Evolutionary conservation across 2,329 filamentous ascomycete genomes (phyloP), one percentile per base, ranked within the genome.

Genomic region (Ramichloridium luteum): DNA sequence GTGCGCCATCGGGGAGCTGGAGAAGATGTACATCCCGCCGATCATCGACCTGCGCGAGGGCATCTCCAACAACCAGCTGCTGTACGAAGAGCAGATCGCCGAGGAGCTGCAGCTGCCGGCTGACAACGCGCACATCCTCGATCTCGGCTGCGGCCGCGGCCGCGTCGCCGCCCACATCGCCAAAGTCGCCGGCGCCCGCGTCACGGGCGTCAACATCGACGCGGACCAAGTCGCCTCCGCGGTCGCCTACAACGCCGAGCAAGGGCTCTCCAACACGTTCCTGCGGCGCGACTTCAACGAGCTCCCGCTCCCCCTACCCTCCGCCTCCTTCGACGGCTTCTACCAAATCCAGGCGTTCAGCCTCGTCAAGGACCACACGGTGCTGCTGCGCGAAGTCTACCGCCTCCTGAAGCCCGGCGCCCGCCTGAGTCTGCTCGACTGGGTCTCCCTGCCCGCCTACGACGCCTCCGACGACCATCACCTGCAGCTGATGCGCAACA

Each of bases 331-430:
- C 29, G 48, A 51, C 33, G 47, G 38, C 39, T 49, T 51, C 37
- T 51, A 51, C 35, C 42, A 51, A 30, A 49, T 51, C 17, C 48
- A 51, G 30, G 48, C 48, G 13, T 48, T 51, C 39, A 46, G 42
- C 27, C 34, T 51, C 5, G 45, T 41, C 27, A 47, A 47, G 27
- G 45, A 49, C 32, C 40, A 46, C 25, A 26, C 36, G 2, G 37
- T 38, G 16, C 36, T 49, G 3, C 45, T 37, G 27, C 22, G 31
- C 16, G 48, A 51, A 28, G 36, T 51, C 5, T 42, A 39, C 31
- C 38, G 48, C 12, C 37, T 51, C 6, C 37, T 51, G 14, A 48
- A 46, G 25, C 48, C 48, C 12, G 48, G 48, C 13, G 42, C 48
- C 3, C 40, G 43, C 5, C 30, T 51, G 3, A 44, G 40, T 2